Evolutionary conservation across 768 basidiomycete species (phyloP), one percentile per base, ranked within the genome.

Genomic region (Phanerochaete sordida): DNA sequence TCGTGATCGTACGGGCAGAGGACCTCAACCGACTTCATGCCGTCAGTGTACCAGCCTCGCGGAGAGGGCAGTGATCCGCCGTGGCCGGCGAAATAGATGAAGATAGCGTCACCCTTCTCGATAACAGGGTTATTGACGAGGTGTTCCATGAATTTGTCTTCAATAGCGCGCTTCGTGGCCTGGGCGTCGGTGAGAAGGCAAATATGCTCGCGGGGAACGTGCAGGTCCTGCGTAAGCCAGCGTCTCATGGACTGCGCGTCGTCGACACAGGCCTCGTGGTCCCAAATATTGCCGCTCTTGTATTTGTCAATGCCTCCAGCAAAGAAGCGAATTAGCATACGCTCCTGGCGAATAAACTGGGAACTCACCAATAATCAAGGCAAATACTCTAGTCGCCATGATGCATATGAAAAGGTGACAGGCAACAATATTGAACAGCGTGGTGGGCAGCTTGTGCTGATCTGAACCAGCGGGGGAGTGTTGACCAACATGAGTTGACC

Each of bases 51-150:
- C 88, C 88, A 89, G 53, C 78, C 82, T 35, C 72, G 70, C 52
- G 87, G 87, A n/a, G 84, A 80, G 15, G 74, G 69, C 45, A 85
- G 67, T 56, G 71, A 77, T 67, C 84, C 85, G 26, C 88, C 88
- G 68, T 89, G 87, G n/a, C 88, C 88, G 37, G 88, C 85, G 66
- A 88, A 90, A 66, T 87, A 90, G 52, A 90, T 69, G 62, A 90
- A 64, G 43, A 90, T 78, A 31, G 88, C 83, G 60, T 89, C 87
- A 24, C 84, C 87, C 26, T 70, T 73, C 50, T 81, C 78, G 54
- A 90, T 86, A 28, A 71, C 72, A 8, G 80, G 73, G 66, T 90
- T 89, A 69, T 84, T 83, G 62, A 84, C 75, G 37, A 90, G 76
- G 64, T 89, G 88, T 3, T 74, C 73, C 76, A 81, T 80, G 65